These are phyloP conservation scores for Sclerotinia minor DNA, from an alignment of 2,329 filamentous ascomycete genomes.

Conservation along the genomic window DNA sequence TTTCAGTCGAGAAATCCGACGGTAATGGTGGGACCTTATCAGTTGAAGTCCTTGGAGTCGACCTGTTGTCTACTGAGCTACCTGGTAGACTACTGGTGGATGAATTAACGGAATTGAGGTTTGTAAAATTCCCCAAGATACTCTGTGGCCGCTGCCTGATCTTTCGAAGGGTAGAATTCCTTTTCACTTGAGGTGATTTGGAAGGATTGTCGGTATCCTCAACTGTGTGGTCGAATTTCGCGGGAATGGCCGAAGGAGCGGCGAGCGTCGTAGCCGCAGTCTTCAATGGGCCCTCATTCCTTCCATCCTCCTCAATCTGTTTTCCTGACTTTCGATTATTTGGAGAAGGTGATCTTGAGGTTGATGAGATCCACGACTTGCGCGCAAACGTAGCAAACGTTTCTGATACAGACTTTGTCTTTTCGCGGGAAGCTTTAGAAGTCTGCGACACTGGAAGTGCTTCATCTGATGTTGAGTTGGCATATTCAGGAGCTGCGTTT, in stretches of 20 bases:
- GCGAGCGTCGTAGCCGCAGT: conserved; percentile 29
- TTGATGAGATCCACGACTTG: conserved; percentile 51
- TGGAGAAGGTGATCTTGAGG: conserved; percentile 49
- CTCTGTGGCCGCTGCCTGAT: conserved; percentile 38
- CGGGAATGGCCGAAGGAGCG: conserved; percentile 28
- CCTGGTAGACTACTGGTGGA: conserved; percentile 43
- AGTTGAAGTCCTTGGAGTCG: conserved; percentile 46
- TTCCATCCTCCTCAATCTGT: conserved; percentile 30
- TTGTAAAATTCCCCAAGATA: conserved; percentile 38
- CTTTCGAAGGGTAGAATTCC: conserved; percentile 34
- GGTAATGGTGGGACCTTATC: conserved; percentile 51
- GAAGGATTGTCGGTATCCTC: conserved; percentile 32
- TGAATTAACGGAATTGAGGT: conserved; percentile 39
- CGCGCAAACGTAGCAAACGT: conserved; percentile 52
- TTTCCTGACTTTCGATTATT: conserved; percentile 36
- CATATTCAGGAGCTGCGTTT: conserved; percentile 29
- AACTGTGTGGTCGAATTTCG: conserved; percentile 32
- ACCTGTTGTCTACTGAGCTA: conserved; percentile 50
- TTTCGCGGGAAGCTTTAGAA: conserved; percentile 39
- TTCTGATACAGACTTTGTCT: conserved; percentile 50
- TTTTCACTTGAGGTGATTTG: conserved; percentile 28
- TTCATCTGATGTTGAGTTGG: conserved; percentile 40
- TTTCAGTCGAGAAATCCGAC: conserved; percentile 44
- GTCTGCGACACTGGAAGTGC: conserved; percentile 41
- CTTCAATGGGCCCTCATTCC: conserved; percentile 29